Base-by-base conservation (phyloP, 257 asterid species). In the Solanum appendiculatum region DNA sequence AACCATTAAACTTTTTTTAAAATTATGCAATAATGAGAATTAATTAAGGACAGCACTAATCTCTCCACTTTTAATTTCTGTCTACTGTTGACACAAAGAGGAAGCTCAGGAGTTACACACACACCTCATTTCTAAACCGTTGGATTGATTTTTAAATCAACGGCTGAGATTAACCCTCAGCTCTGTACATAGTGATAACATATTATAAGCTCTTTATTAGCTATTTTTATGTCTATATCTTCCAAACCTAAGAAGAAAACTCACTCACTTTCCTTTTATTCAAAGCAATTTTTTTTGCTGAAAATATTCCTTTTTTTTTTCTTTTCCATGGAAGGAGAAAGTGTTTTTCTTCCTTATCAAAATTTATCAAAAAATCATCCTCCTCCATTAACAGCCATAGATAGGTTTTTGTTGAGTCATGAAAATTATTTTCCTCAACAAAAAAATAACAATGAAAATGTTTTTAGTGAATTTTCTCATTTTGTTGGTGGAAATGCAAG, bases 241-340 rank as follows among this genome's bases (percentile, higher is more conserved):
- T 46, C 72, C 87, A 48, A 77, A 40, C 27, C 29, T 9, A 81
- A 81, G 77, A 72, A 86, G 18, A 75, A 86, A 87, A 66, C 87
- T 64, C 54, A 63, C 20, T 74, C 16, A 73, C 88, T 86, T 90
- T 85, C 86, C 86, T 85, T 85, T 90, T 74, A 51, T 64, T 51
- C 69, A 87, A 66, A 87, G 89, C 89, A 60, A 21, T 44, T 90
- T 85, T 81, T 9, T 40, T 89, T 88, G 91, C 93, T 77, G 27
- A 82, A 88, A 74, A 39, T 37, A 85, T 84, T 86, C 84, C 44
- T 9, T 64, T 33, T 13, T 83, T 85, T 56, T 68, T 15, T 83
- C 78, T 73, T 83, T 44, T 77, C 88, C 91, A 93, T 93, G 96
- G 96, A 93, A 92, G 87, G 89, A 21, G 84, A 37, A 33, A 80